A percentile compares a stretch with the other conserved stretches of the same genome.
phyloP scores from a whole-genome alignment of 257 asterid genomes.

The Leptodermis oblonga region DNA sequence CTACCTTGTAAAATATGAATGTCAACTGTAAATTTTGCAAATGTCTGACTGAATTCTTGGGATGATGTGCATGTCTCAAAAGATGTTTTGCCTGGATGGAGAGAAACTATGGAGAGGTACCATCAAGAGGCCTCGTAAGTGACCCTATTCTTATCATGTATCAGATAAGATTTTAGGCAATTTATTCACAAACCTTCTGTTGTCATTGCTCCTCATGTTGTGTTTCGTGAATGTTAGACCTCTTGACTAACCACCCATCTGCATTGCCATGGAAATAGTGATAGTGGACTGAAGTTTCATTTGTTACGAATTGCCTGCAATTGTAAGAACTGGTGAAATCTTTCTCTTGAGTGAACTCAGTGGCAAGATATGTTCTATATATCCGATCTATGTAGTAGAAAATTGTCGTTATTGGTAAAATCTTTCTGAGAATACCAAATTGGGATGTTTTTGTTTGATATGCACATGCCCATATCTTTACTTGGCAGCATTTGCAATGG shows the following conservation, averaged over 20 bases:
- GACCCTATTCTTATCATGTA: conserved; percentile 14
- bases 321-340: too few relatives aligned
- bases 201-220: background rate
- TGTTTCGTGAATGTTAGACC: too few relatives aligned
- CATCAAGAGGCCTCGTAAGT: conserved; percentile 78
- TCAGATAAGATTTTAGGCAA: background rate
- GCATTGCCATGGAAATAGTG: background rate
- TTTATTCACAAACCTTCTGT: background rate
- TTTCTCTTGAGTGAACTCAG: too few relatives aligned
- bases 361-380: too few relatives aligned
- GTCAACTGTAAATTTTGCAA: background rate
- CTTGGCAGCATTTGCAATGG: too few relatives aligned
- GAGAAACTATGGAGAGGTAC: conserved; percentile 83
- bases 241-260: too few relatives aligned
- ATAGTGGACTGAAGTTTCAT: background rate
- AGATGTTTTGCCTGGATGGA: conserved; percentile 85
- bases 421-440: too few relatives aligned
- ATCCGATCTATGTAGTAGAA: too few relatives aligned
- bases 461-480: too few relatives aligned
- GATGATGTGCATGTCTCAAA: background rate
- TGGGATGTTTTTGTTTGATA: too few relatives aligned
- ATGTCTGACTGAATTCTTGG: conserved; percentile 4
- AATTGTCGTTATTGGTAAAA: too few relatives aligned
- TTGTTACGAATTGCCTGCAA: background rate
- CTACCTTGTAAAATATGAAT: background rate